Evolutionary conservation across 2,329 filamentous ascomycete species (phyloP).

Genomic region (Aspergillus sp.): DNA sequence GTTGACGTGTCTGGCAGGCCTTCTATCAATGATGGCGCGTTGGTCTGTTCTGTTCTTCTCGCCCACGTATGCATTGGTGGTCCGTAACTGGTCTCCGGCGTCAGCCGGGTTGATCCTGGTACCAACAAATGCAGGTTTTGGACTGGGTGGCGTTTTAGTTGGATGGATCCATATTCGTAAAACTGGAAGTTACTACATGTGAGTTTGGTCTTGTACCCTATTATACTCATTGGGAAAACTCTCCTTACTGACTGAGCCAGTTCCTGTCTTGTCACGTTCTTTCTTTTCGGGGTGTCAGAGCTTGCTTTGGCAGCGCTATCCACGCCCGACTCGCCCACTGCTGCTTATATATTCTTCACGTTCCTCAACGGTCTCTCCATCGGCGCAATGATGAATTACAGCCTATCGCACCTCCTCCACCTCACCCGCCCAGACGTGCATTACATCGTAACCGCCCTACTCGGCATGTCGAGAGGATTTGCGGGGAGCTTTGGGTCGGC

Average conservation of each 20-base stretch:
- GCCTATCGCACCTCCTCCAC: constrained; percentile 75
- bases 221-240: background rate
- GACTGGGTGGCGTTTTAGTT: constrained; percentile 68
- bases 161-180: constrained; percentile 75
- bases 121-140: constrained; percentile 80
- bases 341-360: constrained; percentile 59
- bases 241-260: constrained; percentile 23
- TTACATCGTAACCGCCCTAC: constrained; percentile 72
- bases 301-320: constrained; percentile 58
- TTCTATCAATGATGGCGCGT: constrained; percentile 76
- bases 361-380: constrained; percentile 71
- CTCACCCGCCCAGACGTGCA: constrained; percentile 66
- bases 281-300: constrained; percentile 62
- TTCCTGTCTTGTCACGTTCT: constrained; percentile 60
- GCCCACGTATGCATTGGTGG: constrained; percentile 75
- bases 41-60: constrained; percentile 81
- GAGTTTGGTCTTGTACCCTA: constrained; percentile 13
- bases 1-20: constrained; percentile 70
- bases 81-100: constrained; percentile 68
- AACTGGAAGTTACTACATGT: constrained; percentile 69
- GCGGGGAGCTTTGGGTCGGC: constrained; percentile 78
- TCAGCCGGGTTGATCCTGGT: constrained; percentile 73
- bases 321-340: constrained; percentile 51
- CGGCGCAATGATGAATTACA: constrained; percentile 76
- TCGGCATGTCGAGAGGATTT: constrained; percentile 79